Percentiles rank a stretch among this genome's conserved stretches.
These are phyloP conservation scores for Boletus sp. DNA, from an alignment of 768 basidiomycete genomes.

Conservation along the genomic window DNA sequence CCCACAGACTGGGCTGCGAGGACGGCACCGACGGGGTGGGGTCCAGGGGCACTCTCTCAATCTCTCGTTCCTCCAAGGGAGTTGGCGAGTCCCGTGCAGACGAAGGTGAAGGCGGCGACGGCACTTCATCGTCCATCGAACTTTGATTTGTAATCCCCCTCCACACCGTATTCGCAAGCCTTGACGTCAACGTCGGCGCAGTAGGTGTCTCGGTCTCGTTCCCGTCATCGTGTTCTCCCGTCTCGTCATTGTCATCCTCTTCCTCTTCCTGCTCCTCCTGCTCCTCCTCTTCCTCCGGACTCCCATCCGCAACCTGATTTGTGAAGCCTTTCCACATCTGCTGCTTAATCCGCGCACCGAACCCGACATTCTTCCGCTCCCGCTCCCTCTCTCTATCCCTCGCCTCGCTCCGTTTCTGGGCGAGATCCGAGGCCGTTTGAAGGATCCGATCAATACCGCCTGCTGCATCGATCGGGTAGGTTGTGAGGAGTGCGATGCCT, in stretches of 20 bases:
- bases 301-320: slow-evolving; percentile 43
- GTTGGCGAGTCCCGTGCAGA: slow-evolving; percentile 27
- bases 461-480: slow-evolving; percentile 59
- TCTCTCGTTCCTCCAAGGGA: slow-evolving; percentile 15
- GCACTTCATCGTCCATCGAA: slow-evolving; percentile 61
- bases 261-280: slow-evolving; percentile 36
- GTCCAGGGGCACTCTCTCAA: slow-evolving; percentile 13
- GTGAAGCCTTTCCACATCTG: slow-evolving; percentile 69
- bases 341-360: slow-evolving; percentile 55
- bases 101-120: slow-evolving; percentile 39
- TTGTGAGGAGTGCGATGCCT: slow-evolving; percentile 59
- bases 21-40: slow-evolving; percentile 16
- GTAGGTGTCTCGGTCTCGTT: slow-evolving; percentile 44
- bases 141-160: slow-evolving; percentile 72
- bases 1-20: slow-evolving; percentile 51
- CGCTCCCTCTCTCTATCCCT: slow-evolving; percentile 22
- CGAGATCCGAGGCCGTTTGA: slow-evolving; percentile 63
- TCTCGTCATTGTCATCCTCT: slow-evolving; percentile 28
- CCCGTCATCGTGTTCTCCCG: slow-evolving; percentile 36
- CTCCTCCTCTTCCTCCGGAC: slow-evolving; percentile 31
- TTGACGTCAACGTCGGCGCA: slow-evolving; percentile 43
- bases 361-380: slow-evolving; percentile 36
- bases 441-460: slow-evolving; percentile 71
- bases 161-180: slow-evolving; percentile 66
- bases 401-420: slow-evolving; percentile 46